phyloP scores from a whole-genome alignment of 345 rosid genomes.

The Bruguiera gymnorhiza region DNA sequence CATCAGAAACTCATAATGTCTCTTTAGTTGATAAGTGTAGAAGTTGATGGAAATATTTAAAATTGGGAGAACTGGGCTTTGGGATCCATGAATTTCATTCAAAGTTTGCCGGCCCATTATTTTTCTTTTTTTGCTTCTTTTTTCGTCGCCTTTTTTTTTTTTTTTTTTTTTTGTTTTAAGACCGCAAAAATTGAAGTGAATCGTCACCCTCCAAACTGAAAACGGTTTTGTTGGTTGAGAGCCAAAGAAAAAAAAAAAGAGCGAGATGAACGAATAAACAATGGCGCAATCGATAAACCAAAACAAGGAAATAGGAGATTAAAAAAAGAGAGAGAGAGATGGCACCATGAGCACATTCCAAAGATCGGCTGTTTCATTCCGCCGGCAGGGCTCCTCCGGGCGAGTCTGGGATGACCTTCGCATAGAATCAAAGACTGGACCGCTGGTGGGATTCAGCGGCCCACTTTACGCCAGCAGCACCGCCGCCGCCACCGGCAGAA shows the following conservation, averaged over 20 bases:
- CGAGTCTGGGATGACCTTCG: conserved; percentile 44
- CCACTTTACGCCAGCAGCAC: background rate
- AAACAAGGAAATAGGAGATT: background rate
- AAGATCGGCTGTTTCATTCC: conserved; percentile 57
- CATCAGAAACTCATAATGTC: too few species aligned
- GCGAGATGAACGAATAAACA: background rate
- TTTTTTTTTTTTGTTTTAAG: too few species aligned
- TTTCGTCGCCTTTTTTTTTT: too few species aligned
- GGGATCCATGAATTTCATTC: too few species aligned
- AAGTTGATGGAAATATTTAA: too few species aligned
- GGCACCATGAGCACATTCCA: conserved; percentile 35
- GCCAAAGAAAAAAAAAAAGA: background rate
- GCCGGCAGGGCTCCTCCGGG: conserved; percentile 68
- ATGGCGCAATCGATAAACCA: background rate
- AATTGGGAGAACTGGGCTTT: too few species aligned
- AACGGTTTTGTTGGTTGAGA: too few species aligned
- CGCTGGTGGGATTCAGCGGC: background rate
- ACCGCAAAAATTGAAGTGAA: too few species aligned
- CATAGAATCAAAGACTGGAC: background rate
- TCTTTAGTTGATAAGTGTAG: too few species aligned
- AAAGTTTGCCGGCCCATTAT: too few species aligned
- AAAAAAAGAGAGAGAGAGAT: background rate
- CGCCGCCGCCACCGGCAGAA: background rate
- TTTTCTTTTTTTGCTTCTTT: too few species aligned
- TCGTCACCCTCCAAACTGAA: too few species aligned